Evolutionary conservation across 805 yeast genomes (phyloP).

Genomic region (Zygosaccharomyces bailii): DNA sequence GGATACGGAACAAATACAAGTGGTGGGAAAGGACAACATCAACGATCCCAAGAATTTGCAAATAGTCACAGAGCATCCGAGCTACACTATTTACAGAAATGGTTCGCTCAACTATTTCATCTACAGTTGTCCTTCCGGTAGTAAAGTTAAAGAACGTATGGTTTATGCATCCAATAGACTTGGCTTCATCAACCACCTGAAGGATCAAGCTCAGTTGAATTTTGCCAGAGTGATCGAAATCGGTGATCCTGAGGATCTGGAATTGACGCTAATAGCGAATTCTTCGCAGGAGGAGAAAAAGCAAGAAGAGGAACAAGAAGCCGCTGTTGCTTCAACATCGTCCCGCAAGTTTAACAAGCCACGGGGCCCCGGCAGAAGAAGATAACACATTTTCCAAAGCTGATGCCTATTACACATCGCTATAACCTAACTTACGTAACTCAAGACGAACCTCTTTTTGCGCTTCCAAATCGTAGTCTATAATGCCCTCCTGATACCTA

Average conservation of each 20-base stretch:
- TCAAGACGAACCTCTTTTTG: constrained; percentile 12
- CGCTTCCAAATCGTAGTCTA: constrained; percentile 21
- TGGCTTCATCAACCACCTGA: constrained; percentile 53
- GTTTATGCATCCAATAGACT: constrained; percentile 78
- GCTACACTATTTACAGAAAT: constrained; percentile 53
- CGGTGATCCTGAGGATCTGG: constrained; percentile 71
- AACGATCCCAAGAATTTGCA: constrained; percentile 31
- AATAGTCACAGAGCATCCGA: constrained; percentile 48
- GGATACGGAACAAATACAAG: constrained; percentile 45
- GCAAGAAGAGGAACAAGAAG: constrained; percentile 19
- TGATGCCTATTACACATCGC: neutral
- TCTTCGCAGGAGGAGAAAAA: constrained; percentile 37
- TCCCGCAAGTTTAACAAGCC: constrained; percentile 53
- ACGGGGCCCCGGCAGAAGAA: constrained; percentile 63
- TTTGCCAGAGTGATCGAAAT: constrained; percentile 57
- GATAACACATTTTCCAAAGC: constrained; percentile 4
- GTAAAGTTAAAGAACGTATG: constrained; percentile 89
- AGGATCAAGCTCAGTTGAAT: constrained; percentile 35
- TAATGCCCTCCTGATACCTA: constrained; percentile 14
- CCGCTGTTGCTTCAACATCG: constrained; percentile 14
- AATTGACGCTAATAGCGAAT: constrained; percentile 38
- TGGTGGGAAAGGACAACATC: constrained; percentile 31
- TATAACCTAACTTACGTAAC: constrained; percentile 12
- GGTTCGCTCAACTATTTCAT: constrained; percentile 53
- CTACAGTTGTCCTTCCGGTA: constrained; percentile 86